Percentiles rank a stretch among this genome's conserved stretches.
Conservation (phyloP, 345 rosid species). For the Streptanthus diversifolius region DNA sequence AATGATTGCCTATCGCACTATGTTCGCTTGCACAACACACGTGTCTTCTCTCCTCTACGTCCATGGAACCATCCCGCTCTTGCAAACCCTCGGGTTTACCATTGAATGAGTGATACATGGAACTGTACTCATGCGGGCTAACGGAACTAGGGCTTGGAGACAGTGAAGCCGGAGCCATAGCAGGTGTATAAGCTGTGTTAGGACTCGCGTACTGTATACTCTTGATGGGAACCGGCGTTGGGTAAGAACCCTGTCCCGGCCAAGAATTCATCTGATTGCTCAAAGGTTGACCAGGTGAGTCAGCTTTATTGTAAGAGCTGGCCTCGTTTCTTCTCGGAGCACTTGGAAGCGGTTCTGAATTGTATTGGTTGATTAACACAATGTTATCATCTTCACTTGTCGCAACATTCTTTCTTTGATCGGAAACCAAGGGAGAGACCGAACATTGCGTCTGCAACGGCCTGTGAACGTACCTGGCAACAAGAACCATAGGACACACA, state of each 20-base stretch:
- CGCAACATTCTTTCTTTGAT: slow-evolving; percentile 20
- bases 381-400: slow-evolving; percentile 21
- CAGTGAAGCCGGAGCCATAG: slow-evolving; percentile 39
- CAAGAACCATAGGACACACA: slow-evolving; percentile 14
- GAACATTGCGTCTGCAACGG: slow-evolving; percentile 41
- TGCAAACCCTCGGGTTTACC: slow-evolving; percentile 36
- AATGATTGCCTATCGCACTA: slow-evolving; percentile 61
- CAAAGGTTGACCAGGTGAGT: slow-evolving; percentile 23
- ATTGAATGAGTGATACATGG: slow-evolving; percentile 40
- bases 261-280: slow-evolving; percentile 36
- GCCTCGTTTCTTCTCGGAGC: slow-evolving; percentile 43
- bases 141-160: slow-evolving; percentile 53
- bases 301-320: slow-evolving; percentile 3
- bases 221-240: slow-evolving; percentile 47
- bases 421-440: slow-evolving; percentile 26
- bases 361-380: slow-evolving; percentile 26
- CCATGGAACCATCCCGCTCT: slow-evolving; percentile 42
- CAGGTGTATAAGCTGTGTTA: slow-evolving; percentile 42
- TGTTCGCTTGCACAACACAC: slow-evolving; percentile 53
- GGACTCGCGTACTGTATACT: slow-evolving; percentile 36
- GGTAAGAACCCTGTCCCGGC: slow-evolving; percentile 44
- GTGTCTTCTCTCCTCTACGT: slow-evolving; percentile 51
- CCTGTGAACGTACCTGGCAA: slow-evolving; percentile 61
- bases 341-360: slow-evolving; percentile 39
- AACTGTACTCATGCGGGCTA: slow-evolving; percentile 49